A percentile compares a stretch with the other conserved stretches of the same genome.
These are phyloP conservation scores for Haberlea rhodopensis DNA, from an alignment of 257 asterid genomes.

Conservation along the genomic window DNA sequence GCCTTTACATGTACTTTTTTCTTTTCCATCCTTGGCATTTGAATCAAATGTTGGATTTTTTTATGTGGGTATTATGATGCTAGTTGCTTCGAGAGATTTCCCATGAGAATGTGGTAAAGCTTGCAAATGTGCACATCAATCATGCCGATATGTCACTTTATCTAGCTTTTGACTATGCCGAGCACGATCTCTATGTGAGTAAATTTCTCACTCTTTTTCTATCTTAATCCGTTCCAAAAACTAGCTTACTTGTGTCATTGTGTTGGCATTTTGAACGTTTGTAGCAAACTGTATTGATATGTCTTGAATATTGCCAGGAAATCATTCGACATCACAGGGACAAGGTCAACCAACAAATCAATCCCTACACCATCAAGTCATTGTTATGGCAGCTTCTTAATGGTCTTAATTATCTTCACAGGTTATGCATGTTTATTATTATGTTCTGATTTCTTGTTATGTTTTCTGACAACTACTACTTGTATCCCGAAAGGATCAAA, in stretches of 20 bases:
- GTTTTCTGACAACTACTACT: conserved; percentile 10
- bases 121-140: conserved; percentile 94
- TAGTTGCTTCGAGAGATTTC: conserved; percentile 95
- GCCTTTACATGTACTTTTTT: conserved; percentile 7
- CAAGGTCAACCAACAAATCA: conserved; percentile 87
- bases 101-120: conserved; percentile 94
- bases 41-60: conserved; percentile 7
- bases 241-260: conserved; percentile 8
- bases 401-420: conserved; percentile 95
- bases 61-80: conserved; percentile 33
- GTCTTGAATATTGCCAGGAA: conserved; percentile 56
- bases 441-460: conserved; percentile 18
- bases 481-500: conserved; percentile 14
- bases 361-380: conserved; percentile 78
- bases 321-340: conserved; percentile 95
- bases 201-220: conserved; percentile 16
- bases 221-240: background rate
- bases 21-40: conserved; percentile 1
- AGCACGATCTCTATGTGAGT: conserved; percentile 97
- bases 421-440: conserved; percentile 41
- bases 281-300: conserved; percentile 23
- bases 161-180: conserved; percentile 95
- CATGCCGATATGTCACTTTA: conserved; percentile 92
- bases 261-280: conserved; percentile 15
- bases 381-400: conserved; percentile 98